Conservation (phyloP, 192 early-diverging fungal genomes). For the Umbelopsis ramanniana region DNA sequence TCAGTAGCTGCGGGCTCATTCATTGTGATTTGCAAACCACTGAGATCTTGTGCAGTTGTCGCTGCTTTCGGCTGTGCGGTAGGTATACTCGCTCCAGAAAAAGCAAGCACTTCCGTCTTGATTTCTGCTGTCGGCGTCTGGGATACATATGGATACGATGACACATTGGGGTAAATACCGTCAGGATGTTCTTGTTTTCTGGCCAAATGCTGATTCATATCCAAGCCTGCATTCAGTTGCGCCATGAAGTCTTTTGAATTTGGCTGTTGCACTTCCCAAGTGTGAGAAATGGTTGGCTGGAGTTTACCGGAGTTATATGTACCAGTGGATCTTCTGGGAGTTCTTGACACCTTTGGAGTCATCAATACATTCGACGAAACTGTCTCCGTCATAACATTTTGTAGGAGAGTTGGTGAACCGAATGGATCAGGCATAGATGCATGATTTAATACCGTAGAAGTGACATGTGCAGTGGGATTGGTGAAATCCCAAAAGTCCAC, state of each 20-base stretch:
- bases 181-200: conserved; percentile 2
- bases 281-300: neutral
- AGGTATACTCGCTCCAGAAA: neutral
- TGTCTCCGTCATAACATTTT: conserved; percentile 11
- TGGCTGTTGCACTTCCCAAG: conserved; percentile 2
- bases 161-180: neutral
- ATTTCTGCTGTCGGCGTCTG: neutral
- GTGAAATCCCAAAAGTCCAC: conserved; percentile 32
- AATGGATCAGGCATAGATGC: conserved; percentile 23
- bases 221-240: neutral
- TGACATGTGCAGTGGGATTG: conserved; percentile 23
- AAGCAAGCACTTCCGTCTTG: neutral
- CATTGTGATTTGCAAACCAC: conserved; percentile 12
- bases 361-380: neutral
- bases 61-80: neutral
- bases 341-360: conserved; percentile 14
- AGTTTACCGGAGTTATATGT: conserved; percentile 3
- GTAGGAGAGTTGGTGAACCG: conserved; percentile 15
- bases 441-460: conserved; percentile 22
- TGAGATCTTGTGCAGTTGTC: neutral
- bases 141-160: neutral
- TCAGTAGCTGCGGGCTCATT: conserved; percentile 4
- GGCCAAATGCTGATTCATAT: conserved; percentile 5
- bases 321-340: neutral
- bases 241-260: conserved; percentile 11